Conservation (phyloP, 2,329 filamentous ascomycete species). For the Trichophyton benhamiae region DNA sequence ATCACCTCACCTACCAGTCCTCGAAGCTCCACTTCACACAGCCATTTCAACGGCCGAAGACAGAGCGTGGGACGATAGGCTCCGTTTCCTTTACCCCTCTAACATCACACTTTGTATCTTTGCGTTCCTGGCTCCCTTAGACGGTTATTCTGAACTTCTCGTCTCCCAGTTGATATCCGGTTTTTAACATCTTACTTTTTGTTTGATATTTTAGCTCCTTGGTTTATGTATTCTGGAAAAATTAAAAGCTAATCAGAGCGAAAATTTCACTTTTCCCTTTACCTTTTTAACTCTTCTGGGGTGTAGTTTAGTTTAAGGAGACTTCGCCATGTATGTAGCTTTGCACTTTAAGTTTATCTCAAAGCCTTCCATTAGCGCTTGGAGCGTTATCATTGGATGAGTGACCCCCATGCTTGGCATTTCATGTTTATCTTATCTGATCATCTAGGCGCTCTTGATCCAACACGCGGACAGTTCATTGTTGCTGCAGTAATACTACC, state of each 20-base stretch:
- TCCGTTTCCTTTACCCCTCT: not conserved
- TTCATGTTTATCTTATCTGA: not conserved
- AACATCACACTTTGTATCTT: not conserved
- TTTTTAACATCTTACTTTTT: not conserved
- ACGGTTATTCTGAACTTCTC: not conserved
- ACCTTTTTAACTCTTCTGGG: not conserved
- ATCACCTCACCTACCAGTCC: constrained; percentile 23
- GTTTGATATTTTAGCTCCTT: not conserved
- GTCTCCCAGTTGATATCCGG: not conserved
- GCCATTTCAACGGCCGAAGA: constrained; percentile 13
- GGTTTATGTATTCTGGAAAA: constrained; percentile 4
- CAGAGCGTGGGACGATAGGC: not conserved
- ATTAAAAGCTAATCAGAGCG: constrained; percentile 2
- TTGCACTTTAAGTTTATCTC: not conserved
- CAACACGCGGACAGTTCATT: no score
- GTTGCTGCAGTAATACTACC: no score
- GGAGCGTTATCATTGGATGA: not conserved
- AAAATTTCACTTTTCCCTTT: not conserved
- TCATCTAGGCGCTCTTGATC: not conserved
- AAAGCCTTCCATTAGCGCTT: not conserved
- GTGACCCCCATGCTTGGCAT: not conserved
- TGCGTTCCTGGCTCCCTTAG: not conserved
- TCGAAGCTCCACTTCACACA: constrained; percentile 26
- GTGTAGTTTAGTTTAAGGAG: not conserved
- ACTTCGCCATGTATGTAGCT: no score